Evolutionary conservation across 2,329 filamentous ascomycete species (phyloP).

Genomic region (Teratosphaeria gauchensis): DNA sequence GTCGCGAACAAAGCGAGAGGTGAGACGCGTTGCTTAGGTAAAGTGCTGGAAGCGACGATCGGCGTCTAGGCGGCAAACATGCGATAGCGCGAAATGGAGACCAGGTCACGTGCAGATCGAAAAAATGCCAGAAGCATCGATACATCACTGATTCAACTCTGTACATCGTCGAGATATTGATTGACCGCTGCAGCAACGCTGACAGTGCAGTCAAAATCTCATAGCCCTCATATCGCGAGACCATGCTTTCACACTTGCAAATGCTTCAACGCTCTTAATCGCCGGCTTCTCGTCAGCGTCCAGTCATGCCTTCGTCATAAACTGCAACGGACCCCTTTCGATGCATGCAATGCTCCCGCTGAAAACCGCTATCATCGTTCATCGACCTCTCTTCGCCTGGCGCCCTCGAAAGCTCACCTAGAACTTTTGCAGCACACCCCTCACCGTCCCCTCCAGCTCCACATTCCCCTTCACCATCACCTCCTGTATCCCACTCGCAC

Average conservation of each 20-base stretch:
- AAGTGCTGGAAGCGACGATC: background rate
- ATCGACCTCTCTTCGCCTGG: background rate
- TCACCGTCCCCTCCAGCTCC: slow-evolving; percentile 47
- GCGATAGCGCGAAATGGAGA: background rate
- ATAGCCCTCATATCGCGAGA: background rate
- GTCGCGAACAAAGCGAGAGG: background rate
- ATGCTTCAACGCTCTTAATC: background rate
- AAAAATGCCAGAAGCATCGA: background rate
- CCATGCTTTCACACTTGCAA: background rate
- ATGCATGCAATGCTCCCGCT: background rate
- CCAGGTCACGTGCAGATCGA: background rate
- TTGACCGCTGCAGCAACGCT: background rate
- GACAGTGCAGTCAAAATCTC: background rate
- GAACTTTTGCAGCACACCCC: slow-evolving; percentile 34
- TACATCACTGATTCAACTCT: background rate
- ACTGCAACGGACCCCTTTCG: background rate
- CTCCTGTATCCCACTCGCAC: slow-evolving; percentile 46
- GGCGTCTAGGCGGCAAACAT: background rate
- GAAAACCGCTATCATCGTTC: background rate
- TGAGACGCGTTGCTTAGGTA: background rate
- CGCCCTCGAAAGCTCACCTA: background rate
- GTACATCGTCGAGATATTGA: no score
- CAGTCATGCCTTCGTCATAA: background rate
- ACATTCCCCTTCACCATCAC: slow-evolving; percentile 44
- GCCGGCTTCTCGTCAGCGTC: background rate